Evolutionary conservation across 495 filamentous ascomycete genomes (phyloP), one percentile per base, ranked within the genome.

Genomic region (Thozetella sp.): DNA sequence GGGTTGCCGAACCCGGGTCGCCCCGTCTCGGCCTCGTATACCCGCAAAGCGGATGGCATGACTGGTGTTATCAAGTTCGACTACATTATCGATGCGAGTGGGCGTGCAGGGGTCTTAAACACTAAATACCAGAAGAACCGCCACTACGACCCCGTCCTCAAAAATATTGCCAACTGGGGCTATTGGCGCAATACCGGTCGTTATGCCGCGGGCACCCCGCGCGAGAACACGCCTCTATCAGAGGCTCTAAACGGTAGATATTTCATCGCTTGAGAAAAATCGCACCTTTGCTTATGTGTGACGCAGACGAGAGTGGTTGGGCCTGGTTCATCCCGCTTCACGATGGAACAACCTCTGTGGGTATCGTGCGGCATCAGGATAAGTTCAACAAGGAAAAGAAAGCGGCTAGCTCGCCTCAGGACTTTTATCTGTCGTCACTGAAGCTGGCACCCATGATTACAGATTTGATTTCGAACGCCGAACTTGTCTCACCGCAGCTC

Each of bases 111-210:
- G 15, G 43, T 80, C 9, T 6, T 78, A 0, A 67, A 53, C 25
- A 78, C 77, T n/a, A 77, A 75, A 57, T 76, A 80, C 60, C 37
- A 77, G 53, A 80, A 80, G 59, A 80, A 80, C 62, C 71, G 77
- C 1, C 63, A 59, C 2, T 72, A 55, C 62, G 80, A 78, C 61
- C 48, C 73, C 30, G 64, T 62, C 3, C 64, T 80, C 25, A 77
- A 76, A 59, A 80, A 80, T 52, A 55, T 80, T 12, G 79, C 79
- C 24, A 74, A 57, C 58, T 82, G 79, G 79, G 70, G 62, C 1
- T 82, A 82, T 63, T 82, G 70, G 71, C 70, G 66, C 24, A 69
- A 64, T 10, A 67, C 57, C 25, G 60, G 55, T 1, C 19, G 34
- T 9, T 76, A 74, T 40, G 70, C 46, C 11, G n/a, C 24, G 15